Percentiles rank a stretch among this genome's conserved stretches.
phyloP scores from a whole-genome alignment of 257 asterid genomes.

The Primulina huaijiensis region DNA sequence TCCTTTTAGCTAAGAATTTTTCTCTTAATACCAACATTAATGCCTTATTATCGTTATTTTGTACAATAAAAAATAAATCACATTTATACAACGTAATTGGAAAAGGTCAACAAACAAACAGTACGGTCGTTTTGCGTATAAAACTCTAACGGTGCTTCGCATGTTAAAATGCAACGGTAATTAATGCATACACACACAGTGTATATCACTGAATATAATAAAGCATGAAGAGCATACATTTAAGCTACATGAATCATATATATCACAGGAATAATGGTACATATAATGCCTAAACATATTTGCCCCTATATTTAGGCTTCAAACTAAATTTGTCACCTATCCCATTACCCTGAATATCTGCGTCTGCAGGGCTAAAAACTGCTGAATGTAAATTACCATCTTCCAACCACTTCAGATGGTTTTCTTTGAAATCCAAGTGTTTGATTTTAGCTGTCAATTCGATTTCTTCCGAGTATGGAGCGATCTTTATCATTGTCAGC shows the following conservation, averaged over 20 bases:
- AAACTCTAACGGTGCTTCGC: no score
- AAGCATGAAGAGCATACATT: background rate
- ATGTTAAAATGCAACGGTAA: no score
- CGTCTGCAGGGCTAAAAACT: slow-evolving; percentile 67
- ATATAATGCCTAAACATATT: slow-evolving; percentile 64
- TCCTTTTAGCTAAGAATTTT: no score
- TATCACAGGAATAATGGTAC: background rate
- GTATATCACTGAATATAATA: no score
- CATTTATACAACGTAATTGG: no score
- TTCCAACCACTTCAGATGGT: slow-evolving; percentile 92
- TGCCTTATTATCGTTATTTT: no score
- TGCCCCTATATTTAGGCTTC: slow-evolving; percentile 89
- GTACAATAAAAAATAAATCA: no score
- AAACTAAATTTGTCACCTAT: slow-evolving; percentile 46
- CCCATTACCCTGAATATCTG: slow-evolving; percentile 40
- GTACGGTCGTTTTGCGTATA: no score
- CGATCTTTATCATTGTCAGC: slow-evolving; percentile 66
- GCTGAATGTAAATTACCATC: slow-evolving; percentile 97
- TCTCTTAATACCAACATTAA: no score
- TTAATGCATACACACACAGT: no score
- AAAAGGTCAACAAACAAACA: no score
- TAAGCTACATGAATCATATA: background rate
- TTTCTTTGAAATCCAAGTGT: slow-evolving; percentile 74
- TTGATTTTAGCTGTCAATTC: slow-evolving; percentile 59
- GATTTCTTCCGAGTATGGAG: slow-evolving; percentile 63